Conservation (phyloP, 2,329 filamentous ascomycete genomes). For the Colletotrichum trifolii region DNA sequence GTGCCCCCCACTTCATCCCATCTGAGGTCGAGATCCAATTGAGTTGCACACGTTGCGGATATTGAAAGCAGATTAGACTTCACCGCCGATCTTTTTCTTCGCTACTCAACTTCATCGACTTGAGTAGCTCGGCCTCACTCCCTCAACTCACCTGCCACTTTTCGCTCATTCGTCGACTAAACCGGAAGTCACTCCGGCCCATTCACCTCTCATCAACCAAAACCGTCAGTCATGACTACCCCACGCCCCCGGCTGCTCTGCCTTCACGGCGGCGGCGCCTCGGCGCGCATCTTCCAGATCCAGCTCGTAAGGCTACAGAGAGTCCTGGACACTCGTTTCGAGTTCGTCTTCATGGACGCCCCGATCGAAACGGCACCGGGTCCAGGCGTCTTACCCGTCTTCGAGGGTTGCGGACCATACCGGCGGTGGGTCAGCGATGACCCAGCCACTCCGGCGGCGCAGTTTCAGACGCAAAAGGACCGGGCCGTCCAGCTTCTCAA, state of each 20-base stretch:
- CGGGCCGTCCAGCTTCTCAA: constrained; percentile 22
- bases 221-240: neutral
- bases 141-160: neutral
- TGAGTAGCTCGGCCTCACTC: neutral
- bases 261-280: constrained; percentile 32
- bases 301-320: constrained; percentile 29
- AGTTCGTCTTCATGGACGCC: constrained; percentile 27
- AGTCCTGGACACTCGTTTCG: constrained; percentile 20
- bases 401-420: constrained; percentile 30
- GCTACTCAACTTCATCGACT: too few relatives aligned
- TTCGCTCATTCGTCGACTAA: neutral
- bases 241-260: constrained; percentile 28
- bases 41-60: constrained; percentile 3
- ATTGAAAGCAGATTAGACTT: neutral
- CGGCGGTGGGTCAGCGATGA: constrained; percentile 33
- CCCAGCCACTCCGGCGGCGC: constrained; percentile 18
- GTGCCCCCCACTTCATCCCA: neutral
- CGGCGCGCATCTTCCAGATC: constrained; percentile 26
- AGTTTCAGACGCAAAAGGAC: constrained; percentile 27
- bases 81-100: neutral
- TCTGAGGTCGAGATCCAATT: neutral
- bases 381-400: constrained; percentile 29
- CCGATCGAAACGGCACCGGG: constrained; percentile 26
- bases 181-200: neutral
- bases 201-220: neutral